Evolutionary conservation across 495 filamentous ascomycete species (phyloP).

Genomic region (Penicillium malachiteum): DNA sequence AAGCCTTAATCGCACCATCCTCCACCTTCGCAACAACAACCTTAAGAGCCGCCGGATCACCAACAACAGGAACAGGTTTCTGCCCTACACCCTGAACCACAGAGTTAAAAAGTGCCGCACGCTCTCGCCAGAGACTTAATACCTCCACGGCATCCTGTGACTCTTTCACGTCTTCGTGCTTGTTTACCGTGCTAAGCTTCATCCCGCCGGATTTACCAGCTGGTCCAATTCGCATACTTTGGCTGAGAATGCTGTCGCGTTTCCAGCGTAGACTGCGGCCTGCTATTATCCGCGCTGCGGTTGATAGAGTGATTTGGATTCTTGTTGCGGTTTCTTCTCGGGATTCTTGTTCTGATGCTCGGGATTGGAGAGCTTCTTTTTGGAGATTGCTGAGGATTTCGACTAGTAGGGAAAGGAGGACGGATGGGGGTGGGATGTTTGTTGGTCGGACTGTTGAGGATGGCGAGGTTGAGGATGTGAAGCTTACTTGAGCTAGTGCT

Average conservation of each 20-base stretch:
- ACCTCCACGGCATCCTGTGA: slow-evolving; percentile 84
- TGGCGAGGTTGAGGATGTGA: slow-evolving; percentile 6
- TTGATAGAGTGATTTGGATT: slow-evolving; percentile 56
- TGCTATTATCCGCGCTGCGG: slow-evolving; percentile 77
- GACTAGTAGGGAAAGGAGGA: slow-evolving; percentile 75
- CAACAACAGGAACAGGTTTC: slow-evolving; percentile 64
- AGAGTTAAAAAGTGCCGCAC: slow-evolving; percentile 41
- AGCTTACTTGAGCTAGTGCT: slow-evolving; percentile 11
- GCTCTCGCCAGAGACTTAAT: slow-evolving; percentile 63
- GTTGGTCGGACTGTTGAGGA: slow-evolving; percentile 60
- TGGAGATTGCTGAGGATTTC: slow-evolving; percentile 54
- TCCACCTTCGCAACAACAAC: slow-evolving; percentile 43
- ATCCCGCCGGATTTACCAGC: slow-evolving; percentile 73
- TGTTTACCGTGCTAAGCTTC: slow-evolving; percentile 84
- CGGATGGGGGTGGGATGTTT: slow-evolving; percentile 84
- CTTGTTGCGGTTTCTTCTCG: slow-evolving; percentile 26
- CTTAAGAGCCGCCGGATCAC: slow-evolving; percentile 59
- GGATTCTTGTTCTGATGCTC: not conserved
- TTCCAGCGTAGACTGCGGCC: slow-evolving; percentile 89
- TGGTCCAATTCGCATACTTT: slow-evolving; percentile 80
- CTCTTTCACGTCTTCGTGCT: slow-evolving; percentile 75
- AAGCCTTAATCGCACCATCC: slow-evolving; percentile 65
- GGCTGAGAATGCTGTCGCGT: slow-evolving; percentile 78
- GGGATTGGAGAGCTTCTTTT: slow-evolving; percentile 31
- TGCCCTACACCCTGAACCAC: slow-evolving; percentile 35